Percentiles rank a stretch among this genome's conserved stretches.
Conservation (phyloP, 2,329 filamentous ascomycete species). For the Exophiala mesophila region DNA sequence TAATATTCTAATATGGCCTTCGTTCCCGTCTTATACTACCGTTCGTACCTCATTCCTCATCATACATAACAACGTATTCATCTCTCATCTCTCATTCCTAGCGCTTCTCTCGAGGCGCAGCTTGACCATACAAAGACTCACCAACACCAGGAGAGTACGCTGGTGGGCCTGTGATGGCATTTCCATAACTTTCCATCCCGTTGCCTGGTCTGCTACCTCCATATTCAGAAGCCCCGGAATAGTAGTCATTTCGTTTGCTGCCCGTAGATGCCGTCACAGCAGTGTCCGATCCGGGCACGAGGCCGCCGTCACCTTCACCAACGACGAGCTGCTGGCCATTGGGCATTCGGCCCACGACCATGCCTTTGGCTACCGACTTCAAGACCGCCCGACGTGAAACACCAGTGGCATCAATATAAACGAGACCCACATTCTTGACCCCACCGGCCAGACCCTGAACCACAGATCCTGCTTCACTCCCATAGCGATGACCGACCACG, state of each 20-base stretch:
- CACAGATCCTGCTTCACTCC: slow-evolving; percentile 74
- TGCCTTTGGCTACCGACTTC: slow-evolving; percentile 93
- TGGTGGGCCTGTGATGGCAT: slow-evolving; percentile 21
- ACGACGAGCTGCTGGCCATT: slow-evolving; percentile 47
- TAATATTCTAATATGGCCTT: no score
- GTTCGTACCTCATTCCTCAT: no score
- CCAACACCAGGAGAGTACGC: slow-evolving; percentile 26
- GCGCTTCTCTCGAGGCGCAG: slow-evolving; percentile 22
- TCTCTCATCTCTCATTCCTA: no score
- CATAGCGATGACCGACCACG: slow-evolving; percentile 86
- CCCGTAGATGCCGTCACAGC: slow-evolving; percentile 16
- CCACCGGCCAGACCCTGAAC: slow-evolving; percentile 73
- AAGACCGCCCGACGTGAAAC: slow-evolving; percentile 84
- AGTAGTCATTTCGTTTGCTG: slow-evolving; percentile 16
- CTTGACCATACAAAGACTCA: slow-evolving; percentile 27
- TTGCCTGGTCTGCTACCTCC: slow-evolving; percentile 17
- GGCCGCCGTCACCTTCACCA: slow-evolving; percentile 42
- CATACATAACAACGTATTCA: no score
- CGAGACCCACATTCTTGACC: slow-evolving; percentile 91
- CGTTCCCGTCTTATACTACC: no score
- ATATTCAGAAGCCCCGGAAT: slow-evolving; percentile 13
- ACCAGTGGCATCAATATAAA: slow-evolving; percentile 94
- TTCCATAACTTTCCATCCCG: slow-evolving; percentile 23
- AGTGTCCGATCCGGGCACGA: slow-evolving; percentile 27
- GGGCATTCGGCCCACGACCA: slow-evolving; percentile 55